phyloP scores from a whole-genome alignment of 345 rosid species.

The Isatis tinctoria region DNA sequence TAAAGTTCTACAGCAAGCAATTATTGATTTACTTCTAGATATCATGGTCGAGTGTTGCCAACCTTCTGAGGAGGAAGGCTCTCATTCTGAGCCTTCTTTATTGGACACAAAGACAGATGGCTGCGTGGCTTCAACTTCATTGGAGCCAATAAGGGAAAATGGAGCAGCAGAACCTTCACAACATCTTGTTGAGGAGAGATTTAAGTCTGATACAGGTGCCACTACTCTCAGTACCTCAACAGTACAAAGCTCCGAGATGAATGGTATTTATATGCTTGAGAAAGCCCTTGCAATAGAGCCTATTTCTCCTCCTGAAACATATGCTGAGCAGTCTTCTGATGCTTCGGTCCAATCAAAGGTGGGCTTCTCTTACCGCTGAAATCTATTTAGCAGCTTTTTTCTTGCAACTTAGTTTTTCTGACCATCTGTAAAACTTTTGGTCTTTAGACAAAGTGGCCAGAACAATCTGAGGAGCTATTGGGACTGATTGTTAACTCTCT shows the following conservation, averaged over 20 bases:
- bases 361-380: constrained; percentile 9
- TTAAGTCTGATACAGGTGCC: constrained; percentile 71
- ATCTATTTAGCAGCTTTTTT: not conserved
- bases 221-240: constrained; percentile 55
- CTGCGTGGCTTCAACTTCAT: constrained; percentile 19
- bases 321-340: constrained; percentile 54
- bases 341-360: constrained; percentile 76
- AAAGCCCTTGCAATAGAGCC: constrained; percentile 59
- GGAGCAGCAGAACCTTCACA: constrained; percentile 55
- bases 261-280: constrained; percentile 44
- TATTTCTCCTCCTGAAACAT: constrained; percentile 54
- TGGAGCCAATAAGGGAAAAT: constrained; percentile 53
- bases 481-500: constrained; percentile 95
- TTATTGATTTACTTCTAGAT: constrained; percentile 92
- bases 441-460: constrained; percentile 95
- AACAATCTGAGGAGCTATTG: constrained; percentile 97
- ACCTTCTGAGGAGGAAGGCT: constrained; percentile 68
- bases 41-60: constrained; percentile 99
- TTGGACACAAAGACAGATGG: constrained; percentile 25
- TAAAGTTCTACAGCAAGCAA: constrained; percentile 98
- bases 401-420: constrained; percentile 10
- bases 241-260: constrained; percentile 64
- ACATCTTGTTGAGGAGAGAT: constrained; percentile 62
- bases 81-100: constrained; percentile 26
- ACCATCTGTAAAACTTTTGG: constrained; percentile 10